Evolutionary conservation across 2,329 filamentous ascomycete species (phyloP), one percentile per base, ranked within the genome.

Genomic region (Fusarium pininemorale): DNA sequence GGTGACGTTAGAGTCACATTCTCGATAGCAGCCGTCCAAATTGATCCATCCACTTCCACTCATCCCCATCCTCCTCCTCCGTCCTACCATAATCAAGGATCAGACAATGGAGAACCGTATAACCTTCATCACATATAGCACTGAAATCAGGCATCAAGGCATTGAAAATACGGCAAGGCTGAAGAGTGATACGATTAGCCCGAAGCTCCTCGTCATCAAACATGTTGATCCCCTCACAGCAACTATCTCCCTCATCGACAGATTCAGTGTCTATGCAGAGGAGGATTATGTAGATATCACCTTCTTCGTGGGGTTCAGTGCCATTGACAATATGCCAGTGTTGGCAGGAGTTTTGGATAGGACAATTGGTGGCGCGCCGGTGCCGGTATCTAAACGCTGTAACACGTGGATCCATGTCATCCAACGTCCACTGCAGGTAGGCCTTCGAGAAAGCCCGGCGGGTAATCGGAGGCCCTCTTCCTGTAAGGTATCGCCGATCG

Each of bases 181-280:
- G 30, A 10, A 51, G 3, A 11, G 22, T 51, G 4, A 35, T 51
- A 20, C 30, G 48, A 6, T 24, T 5, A 11, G 8, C 6, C 6
- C 7, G 22, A 20, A 22, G 48, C 30, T 51, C 48, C 16, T 51
- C 30, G 4, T 24, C 30, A 24, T 51, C 48, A 20, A 24, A 51
- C 48, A 51, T 51, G 8, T 20, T 20, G 4, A 51, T 51, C 2
- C 30, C 22, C 30, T 35, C 4, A 1, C 48, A 35, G 5, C 15
- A 12, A 3, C 11, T 51, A 1, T 35, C n/a, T 10, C 30, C 48
- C 30, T 35, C 16, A 0, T 18, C n/a, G 8, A 18, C 30, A 0
- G 48, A 35, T 15, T 35, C 8, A 1, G 1, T 24, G 6, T 51
- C 48, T 20, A 35, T 7, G 3, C 30, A 51, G 2, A 20, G 5